phyloP scores from a whole-genome alignment of 2,329 filamentous ascomycete genomes.

The Fusarium luffae region DNA sequence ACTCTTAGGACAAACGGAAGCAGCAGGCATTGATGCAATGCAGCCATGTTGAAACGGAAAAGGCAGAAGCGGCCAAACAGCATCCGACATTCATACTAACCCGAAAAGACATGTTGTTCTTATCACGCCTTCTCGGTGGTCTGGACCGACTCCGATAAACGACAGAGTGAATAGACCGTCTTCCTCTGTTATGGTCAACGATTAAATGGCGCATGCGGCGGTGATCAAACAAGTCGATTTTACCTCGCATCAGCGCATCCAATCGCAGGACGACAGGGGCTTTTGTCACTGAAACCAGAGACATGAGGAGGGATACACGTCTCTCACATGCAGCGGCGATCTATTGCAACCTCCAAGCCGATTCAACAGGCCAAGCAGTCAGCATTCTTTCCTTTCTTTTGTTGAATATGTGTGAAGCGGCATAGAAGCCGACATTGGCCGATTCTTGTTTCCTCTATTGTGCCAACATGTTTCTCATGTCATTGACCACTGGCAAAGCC shows the following conservation, averaged over 20 bases:
- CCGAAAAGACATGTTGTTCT: background rate
- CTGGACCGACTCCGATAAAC: slow-evolving; percentile 12
- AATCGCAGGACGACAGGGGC: slow-evolving; percentile 19
- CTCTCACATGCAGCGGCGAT: slow-evolving; percentile 34
- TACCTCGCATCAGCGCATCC: slow-evolving; percentile 20
- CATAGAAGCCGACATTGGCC: background rate
- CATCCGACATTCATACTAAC: background rate
- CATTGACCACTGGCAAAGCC: no score
- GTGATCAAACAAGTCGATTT: slow-evolving; percentile 24
- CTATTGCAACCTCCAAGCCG: background rate
- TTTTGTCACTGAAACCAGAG: slow-evolving; percentile 23
- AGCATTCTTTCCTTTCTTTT: slow-evolving; percentile 22
- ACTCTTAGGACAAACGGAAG: slow-evolving; percentile 23
- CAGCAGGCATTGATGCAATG: slow-evolving; percentile 14
- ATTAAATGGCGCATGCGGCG: slow-evolving; percentile 37
- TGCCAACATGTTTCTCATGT: background rate
- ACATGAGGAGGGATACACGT: background rate
- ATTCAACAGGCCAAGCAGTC: background rate
- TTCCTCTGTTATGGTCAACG: slow-evolving; percentile 7
- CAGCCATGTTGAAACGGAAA: background rate
- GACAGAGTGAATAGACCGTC: background rate
- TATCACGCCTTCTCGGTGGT: background rate
- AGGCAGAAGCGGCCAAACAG: background rate
- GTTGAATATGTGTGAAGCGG: background rate
- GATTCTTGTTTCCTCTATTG: background rate